Conservation (phyloP, 1,284 basidiomycete genomes). For the Sphaerobolus stellatus region DNA sequence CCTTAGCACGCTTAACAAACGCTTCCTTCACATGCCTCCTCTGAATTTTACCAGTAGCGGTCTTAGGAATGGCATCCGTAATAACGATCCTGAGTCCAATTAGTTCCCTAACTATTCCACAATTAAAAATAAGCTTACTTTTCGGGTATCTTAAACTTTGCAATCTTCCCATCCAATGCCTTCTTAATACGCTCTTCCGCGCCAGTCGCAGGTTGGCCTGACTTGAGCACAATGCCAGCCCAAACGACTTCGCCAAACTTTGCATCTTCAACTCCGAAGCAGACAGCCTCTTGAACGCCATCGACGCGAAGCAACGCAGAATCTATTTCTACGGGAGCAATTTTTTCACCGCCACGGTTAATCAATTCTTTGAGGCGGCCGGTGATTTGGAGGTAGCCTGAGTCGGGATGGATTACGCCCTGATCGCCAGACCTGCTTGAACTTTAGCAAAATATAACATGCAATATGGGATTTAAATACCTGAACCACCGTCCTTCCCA, state of each 20-base stretch:
- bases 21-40: constrained; percentile 28
- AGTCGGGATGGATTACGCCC: constrained; percentile 53
- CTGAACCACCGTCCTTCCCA: constrained; percentile 39
- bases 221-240: constrained; percentile 26
- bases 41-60: constrained; percentile 33
- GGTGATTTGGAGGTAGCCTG: constrained; percentile 61
- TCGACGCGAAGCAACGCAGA: constrained; percentile 43
- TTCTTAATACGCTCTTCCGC: constrained; percentile 21
- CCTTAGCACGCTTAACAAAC: constrained; percentile 22
- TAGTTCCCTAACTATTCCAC: neutral
- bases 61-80: constrained; percentile 29
- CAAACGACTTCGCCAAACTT: constrained; percentile 35
- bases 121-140: constrained; percentile 4
- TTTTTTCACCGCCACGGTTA: constrained; percentile 66
- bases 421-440: constrained; percentile 59
- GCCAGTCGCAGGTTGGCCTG: constrained; percentile 11
- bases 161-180: constrained; percentile 23
- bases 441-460: constrained; percentile 29
- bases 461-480: constrained; percentile 10
- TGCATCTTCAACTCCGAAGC: constrained; percentile 30
- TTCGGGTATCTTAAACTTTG: constrained; percentile 31
- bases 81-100: constrained; percentile 21
- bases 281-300: constrained; percentile 51
- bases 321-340: constrained; percentile 64
- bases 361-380: constrained; percentile 62